Evolutionary conservation across 177 flowering plant genomes (phyloP).

Genomic region (Tripterygium wilfordii): DNA sequence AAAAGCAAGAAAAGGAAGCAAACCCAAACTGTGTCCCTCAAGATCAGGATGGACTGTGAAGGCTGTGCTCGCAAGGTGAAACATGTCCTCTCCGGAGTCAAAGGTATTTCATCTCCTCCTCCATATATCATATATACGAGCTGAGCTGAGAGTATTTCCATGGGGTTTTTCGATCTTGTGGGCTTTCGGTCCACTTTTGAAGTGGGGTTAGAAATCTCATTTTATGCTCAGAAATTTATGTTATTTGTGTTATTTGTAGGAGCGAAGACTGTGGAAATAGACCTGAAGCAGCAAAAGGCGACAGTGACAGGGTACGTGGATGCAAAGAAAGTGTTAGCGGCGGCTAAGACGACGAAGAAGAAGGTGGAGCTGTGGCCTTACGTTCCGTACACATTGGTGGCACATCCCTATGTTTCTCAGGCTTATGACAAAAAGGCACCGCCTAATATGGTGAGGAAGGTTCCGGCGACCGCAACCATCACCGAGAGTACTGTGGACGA

Average conservation of each 20-base stretch:
- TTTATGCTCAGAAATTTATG: no score
- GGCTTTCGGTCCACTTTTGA: no score
- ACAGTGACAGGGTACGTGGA: slow-evolving; percentile 76
- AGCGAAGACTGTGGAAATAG: slow-evolving; percentile 61
- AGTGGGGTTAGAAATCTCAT: no score
- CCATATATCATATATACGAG: no score
- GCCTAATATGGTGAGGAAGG: slow-evolving; percentile 53
- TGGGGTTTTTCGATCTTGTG: no score
- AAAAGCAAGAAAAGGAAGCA: slow-evolving; percentile 48
- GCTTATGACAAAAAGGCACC: slow-evolving; percentile 92
- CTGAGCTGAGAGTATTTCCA: no score
- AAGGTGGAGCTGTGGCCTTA: slow-evolving; percentile 83
- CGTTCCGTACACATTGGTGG: slow-evolving; percentile 63
- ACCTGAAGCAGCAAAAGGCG: slow-evolving; percentile 76
- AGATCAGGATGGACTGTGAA: slow-evolving; percentile 86
- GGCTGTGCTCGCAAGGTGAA: slow-evolving; percentile 76
- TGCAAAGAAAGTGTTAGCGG: slow-evolving; percentile 59
- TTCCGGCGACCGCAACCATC: slow-evolving; percentile 26
- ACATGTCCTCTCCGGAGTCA: slow-evolving; percentile 55
- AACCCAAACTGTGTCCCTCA: slow-evolving; percentile 58
- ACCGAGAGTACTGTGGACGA: slow-evolving; percentile 47
- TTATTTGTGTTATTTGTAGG: slow-evolving; percentile 52
- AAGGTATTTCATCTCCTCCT: no score
- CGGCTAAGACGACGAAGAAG: slow-evolving; percentile 65
- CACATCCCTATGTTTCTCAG: slow-evolving; percentile 64